Conservation (phyloP, 352 stramenopile species). For the Saprolegnia diclina region DNA sequence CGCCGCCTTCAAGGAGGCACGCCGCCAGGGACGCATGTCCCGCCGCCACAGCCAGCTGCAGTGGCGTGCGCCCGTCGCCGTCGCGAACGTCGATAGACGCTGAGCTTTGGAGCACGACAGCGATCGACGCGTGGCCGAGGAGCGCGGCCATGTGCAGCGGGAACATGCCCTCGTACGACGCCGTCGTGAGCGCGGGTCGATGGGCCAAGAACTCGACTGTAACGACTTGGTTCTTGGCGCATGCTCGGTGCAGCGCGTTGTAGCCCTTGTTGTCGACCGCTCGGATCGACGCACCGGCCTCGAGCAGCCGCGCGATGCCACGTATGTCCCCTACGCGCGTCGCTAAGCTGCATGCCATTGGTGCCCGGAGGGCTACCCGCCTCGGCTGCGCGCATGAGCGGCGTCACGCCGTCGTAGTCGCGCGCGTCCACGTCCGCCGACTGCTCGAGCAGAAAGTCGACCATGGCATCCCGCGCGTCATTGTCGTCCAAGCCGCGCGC, state of each 20-base stretch:
- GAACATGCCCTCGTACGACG: slow-evolving; percentile 17
- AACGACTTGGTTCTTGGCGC: slow-evolving; percentile 8
- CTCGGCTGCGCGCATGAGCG: slow-evolving; percentile 4
- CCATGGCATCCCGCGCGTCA: background rate
- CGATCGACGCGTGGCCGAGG: slow-evolving; percentile 1
- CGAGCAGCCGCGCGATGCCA: background rate
- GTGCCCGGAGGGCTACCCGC: background rate
- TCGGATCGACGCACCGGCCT: background rate
- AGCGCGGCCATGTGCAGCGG: slow-evolving; percentile 11
- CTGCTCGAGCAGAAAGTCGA: slow-evolving; percentile 9
- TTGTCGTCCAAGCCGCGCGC: background rate
- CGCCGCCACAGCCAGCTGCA: slow-evolving; percentile 7
- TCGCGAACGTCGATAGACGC: background rate
- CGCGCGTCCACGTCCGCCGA: slow-evolving; percentile 22
- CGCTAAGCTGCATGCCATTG: too few species aligned
- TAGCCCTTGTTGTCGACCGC: slow-evolving; percentile 16
- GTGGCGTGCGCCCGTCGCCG: background rate
- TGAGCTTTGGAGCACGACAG: background rate
- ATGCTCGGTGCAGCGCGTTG: slow-evolving; percentile 2
- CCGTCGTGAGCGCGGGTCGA: background rate
- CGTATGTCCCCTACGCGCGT: background rate
- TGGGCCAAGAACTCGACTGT: background rate
- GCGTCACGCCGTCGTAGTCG: slow-evolving; percentile 19
- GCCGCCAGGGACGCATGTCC: background rate
- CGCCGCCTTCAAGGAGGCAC: slow-evolving; percentile 22